Evolutionary conservation across 208 protist species (phyloP), one percentile per base, ranked within the genome.

Genomic region (Acanthamoeba culbertsoni): DNA sequence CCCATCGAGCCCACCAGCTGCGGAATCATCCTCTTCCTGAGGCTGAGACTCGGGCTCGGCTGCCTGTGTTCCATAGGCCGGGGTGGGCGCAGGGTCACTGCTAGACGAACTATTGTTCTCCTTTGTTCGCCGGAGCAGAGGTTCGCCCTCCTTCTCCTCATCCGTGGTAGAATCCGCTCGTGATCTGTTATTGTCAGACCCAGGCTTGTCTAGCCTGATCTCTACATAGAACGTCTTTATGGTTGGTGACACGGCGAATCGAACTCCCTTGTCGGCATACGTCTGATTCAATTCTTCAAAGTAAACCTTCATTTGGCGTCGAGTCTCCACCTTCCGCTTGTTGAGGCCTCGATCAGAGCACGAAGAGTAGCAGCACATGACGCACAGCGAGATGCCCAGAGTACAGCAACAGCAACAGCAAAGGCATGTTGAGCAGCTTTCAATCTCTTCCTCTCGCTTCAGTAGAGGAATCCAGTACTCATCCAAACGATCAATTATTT

Each of bases 321-420:
- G 82, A 0, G 23, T 53, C 0, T 51, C 26, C n/a, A 68, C 33
- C 57, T 90, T 90, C 51, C 57, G 33, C 45, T 62, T 71, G 57
- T 90, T 40, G 0, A 71, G 48, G 20, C 18, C 33, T 20, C 40
- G 28, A 26, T 35, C 53, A 26, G 82, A 45, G 57, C 48, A 62
- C 33, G 55, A 90, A 0, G 82, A 90, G 14, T 90, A 90, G 82
- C 82, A 90, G 82, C 82, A 90, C 57, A 90, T 62, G 51, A 53
- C 55, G 53, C 16, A 90, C 8, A 62, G 57, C 18, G 55, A 71
- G 82, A 90, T 26, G 53, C 82, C 48, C 14, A 71, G 37, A 2
- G 82, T 90, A 31, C 82, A 90, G 26, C 48, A 71, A 40, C 82
- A 90, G 23, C 48, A 71, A 33, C 82, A 90, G 31, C 82, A 90